Base-by-base conservation (phyloP, 768 basidiomycete genomes). In the Auricularia cornea region DNA sequence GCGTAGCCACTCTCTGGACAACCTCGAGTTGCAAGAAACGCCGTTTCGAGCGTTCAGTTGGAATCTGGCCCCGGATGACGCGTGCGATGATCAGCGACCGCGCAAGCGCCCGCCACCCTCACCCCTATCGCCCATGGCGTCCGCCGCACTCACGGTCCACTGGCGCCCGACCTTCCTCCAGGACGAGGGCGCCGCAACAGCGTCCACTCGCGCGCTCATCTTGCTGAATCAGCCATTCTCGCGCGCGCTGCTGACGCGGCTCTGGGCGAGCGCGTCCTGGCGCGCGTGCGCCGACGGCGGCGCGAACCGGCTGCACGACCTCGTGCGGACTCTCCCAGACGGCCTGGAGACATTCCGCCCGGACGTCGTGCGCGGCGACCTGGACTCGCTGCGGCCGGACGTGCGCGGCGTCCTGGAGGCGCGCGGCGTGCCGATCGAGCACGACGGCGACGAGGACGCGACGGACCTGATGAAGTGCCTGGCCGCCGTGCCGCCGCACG, bases 381-480 rank as follows among this genome's bases (percentile, higher is more conserved):
- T 98, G 31, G 97, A 98, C 72, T 98, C 94, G 10, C 70, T 97
- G 48, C 80, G 91, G 12, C 72, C 78, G 2, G 90, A 94, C 54
- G 94, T 96, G 5, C 78, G 78, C 52, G 71, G 71, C 30, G 93
- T 83, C 71, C 98, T 97, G 71, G 72, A 76, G 12, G 71, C 76
- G 0, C 77, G 94, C 92, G 86, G 83, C 33, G 89, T 97, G 2
- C 71, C 74, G 0, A 76, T 96, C 40, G 70, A 85, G 0, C 74
- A 84, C 60, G 95, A 97, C 69, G 66, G 76, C 0, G 84, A 89
- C 70, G 87, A 93, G 71, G 74, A 92, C 70, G 83, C 92, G n/a
- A 98, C 96, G 0, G 97, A 99, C 72, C 81, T 99, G 63, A 93
- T 92, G 89, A 99, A 99, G 75, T 98, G 94, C 69, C 75, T 98